A percentile compares a stretch with the other conserved stretches of the same genome.
Evolutionary conservation across 78 protist species (phyloP).

Genomic region (Trichosphaerium sp.): DNA sequence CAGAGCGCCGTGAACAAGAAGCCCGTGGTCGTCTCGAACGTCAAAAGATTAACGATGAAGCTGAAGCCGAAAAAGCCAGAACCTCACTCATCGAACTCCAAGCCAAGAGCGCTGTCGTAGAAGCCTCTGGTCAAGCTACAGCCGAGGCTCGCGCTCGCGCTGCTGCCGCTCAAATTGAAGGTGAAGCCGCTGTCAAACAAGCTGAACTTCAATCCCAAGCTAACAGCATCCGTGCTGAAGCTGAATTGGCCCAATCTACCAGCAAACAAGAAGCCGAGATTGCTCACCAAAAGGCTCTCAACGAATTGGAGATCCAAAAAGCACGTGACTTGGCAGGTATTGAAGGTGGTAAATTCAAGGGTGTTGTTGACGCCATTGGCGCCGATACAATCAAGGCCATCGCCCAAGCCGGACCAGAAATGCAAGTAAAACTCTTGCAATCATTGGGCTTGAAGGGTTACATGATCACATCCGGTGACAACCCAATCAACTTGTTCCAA

Average conservation of each 20-base stretch:
- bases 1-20: slow-evolving; percentile 68
- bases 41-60: slow-evolving; percentile 63
- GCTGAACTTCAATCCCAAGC: slow-evolving; percentile 66
- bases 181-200: slow-evolving; percentile 54
- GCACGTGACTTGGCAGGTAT: slow-evolving; percentile 7
- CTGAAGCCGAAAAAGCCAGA: slow-evolving; percentile 54
- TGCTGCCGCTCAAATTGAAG: slow-evolving; percentile 66
- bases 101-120: slow-evolving; percentile 58
- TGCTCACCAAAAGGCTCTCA: background rate
- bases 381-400: slow-evolving; percentile 34
- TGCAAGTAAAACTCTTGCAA: slow-evolving; percentile 41
- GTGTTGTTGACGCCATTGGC: slow-evolving; percentile 29
- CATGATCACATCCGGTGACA: slow-evolving; percentile 51
- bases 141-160: slow-evolving; percentile 78
- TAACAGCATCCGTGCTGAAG: slow-evolving; percentile 12
- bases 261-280: slow-evolving; percentile 19
- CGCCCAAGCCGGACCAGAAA: slow-evolving; percentile 44
- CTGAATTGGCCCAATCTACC: slow-evolving; percentile 15
- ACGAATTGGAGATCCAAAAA: slow-evolving; percentile 41
- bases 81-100: slow-evolving; percentile 53
- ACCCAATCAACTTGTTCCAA: slow-evolving; percentile 57
- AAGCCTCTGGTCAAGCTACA: slow-evolving; percentile 65
- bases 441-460: slow-evolving; percentile 26
- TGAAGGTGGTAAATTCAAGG: slow-evolving; percentile 30
- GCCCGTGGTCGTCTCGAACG: slow-evolving; percentile 74